phyloP scores from a whole-genome alignment of 768 basidiomycete species.

The Leccinum rimulosum region DNA sequence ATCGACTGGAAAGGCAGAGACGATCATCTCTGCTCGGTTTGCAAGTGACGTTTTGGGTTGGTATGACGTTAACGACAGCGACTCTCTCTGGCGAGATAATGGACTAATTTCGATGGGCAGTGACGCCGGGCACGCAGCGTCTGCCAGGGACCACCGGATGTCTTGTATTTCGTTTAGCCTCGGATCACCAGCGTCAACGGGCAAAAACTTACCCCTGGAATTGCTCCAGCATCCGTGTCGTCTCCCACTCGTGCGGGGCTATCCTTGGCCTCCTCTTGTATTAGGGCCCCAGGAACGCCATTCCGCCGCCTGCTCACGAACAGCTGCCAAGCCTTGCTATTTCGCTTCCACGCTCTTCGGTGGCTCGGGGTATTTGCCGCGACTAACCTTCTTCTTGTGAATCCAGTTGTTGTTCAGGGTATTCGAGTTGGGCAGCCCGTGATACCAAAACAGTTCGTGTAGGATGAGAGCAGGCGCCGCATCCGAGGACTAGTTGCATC shows the following conservation, averaged over 20 bases:
- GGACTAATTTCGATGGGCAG: slow-evolving; percentile 60
- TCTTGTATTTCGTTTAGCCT: slow-evolving; percentile 20
- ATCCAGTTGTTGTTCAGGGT: slow-evolving; percentile 27
- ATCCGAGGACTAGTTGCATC: slow-evolving; percentile 40
- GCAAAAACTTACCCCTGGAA: slow-evolving; percentile 23
- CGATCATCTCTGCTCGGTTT: slow-evolving; percentile 35
- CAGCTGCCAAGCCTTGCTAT: slow-evolving; percentile 61
- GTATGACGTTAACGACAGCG: slow-evolving; percentile 56
- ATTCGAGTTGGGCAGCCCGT: slow-evolving; percentile 15
- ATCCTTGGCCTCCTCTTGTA: slow-evolving; percentile 38
- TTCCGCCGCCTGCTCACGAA: slow-evolving; percentile 44
- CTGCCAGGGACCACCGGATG: slow-evolving; percentile 27
- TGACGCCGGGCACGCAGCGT: slow-evolving; percentile 47
- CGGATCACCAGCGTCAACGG: not conserved
- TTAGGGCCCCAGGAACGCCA: slow-evolving; percentile 28
- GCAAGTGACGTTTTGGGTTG: slow-evolving; percentile 48
- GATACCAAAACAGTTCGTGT: not conserved
- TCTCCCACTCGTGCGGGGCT: slow-evolving; percentile 12
- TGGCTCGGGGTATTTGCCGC: slow-evolving; percentile 71
- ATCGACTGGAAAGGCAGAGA: slow-evolving; percentile 23
- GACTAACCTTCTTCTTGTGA: slow-evolving; percentile 54
- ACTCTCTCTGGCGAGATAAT: slow-evolving; percentile 34
- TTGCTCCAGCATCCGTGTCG: slow-evolving; percentile 25
- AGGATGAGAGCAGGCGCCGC: slow-evolving; percentile 28
- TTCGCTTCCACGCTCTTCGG: slow-evolving; percentile 62